Evolutionary conservation across 1,284 basidiomycete genomes (phyloP).

Genomic region (Malassezia globosa): DNA sequence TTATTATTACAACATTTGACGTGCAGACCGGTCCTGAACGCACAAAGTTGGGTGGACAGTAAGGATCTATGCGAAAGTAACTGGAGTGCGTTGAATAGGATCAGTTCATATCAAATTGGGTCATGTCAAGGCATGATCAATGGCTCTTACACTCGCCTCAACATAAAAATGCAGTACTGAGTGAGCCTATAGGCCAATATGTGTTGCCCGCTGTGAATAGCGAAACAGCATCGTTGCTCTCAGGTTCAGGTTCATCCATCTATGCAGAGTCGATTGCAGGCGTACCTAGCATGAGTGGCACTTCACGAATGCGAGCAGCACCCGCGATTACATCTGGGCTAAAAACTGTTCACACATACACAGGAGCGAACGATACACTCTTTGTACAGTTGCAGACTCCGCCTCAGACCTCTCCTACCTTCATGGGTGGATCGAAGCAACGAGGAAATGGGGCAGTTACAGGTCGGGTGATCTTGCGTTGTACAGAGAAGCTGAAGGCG

Average conservation of each 20-base stretch:
- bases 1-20: too few species aligned
- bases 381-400: conserved; percentile 15
- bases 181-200: neutral
- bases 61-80: too few species aligned
- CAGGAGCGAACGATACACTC: conserved; percentile 10
- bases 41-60: too few species aligned
- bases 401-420: conserved; percentile 33
- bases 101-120: too few species aligned
- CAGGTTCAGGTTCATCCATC: neutral
- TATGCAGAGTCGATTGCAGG: neutral
- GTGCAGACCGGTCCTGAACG: too few species aligned
- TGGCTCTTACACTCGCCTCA: neutral
- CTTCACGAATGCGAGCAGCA: too few species aligned
- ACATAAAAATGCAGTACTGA: neutral
- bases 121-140: too few species aligned
- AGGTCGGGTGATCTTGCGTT: conserved; percentile 21
- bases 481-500: conserved; percentile 20
- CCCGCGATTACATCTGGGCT: too few species aligned
- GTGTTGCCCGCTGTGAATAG: neutral
- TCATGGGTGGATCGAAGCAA: conserved; percentile 32
- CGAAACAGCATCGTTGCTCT: neutral
- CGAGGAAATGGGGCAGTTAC: conserved; percentile 29
- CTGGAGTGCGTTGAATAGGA: too few species aligned
- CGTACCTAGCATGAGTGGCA: too few species aligned
- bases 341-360: conserved; percentile 14